These are phyloP conservation scores for Aspergillus sp. DNA, from an alignment of 2,329 filamentous ascomycete species.

Conservation along the genomic window DNA sequence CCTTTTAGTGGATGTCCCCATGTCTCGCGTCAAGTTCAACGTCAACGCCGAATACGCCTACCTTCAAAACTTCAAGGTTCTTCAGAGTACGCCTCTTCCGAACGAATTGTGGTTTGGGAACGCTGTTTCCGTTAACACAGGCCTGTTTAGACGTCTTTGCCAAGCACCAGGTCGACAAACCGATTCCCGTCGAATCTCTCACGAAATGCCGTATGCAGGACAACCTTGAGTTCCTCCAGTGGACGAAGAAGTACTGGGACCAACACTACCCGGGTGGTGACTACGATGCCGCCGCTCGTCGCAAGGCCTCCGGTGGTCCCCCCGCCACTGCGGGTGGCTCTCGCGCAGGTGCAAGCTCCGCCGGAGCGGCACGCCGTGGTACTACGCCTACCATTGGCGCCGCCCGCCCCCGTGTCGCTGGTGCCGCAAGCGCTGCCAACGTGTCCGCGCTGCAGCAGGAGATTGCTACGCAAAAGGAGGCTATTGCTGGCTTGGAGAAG, in stretches of 20 bases:
- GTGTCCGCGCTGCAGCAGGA: slow-evolving; percentile 77
- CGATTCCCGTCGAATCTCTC: slow-evolving; percentile 82
- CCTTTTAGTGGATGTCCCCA: slow-evolving; percentile 74
- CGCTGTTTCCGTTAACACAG: slow-evolving; percentile 1
- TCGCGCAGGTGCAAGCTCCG: slow-evolving; percentile 51
- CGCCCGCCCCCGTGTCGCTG: slow-evolving; percentile 49
- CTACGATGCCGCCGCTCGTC: slow-evolving; percentile 84
- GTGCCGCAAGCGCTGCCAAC: slow-evolving; percentile 56
- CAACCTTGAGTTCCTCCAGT: slow-evolving; percentile 98
- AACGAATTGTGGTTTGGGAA: slow-evolving; percentile 1
- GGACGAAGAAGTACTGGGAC: slow-evolving; percentile 96
- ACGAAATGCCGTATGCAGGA: slow-evolving; percentile 99
- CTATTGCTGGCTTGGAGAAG: slow-evolving; percentile 88
- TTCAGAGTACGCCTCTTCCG: slow-evolving; percentile 73
- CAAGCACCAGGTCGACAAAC: slow-evolving; percentile 84
- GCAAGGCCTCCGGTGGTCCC: slow-evolving; percentile 73
- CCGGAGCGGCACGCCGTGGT: slow-evolving; percentile 55
- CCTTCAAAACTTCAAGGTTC: slow-evolving; percentile 95
- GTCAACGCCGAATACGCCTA: slow-evolving; percentile 97
- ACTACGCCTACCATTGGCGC: slow-evolving; percentile 63
- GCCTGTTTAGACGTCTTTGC: slow-evolving; percentile 67
- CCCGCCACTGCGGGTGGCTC: slow-evolving; percentile 48
- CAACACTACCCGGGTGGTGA: slow-evolving; percentile 96
- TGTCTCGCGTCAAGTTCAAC: slow-evolving; percentile 97
- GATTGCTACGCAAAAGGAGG: slow-evolving; percentile 89